Evolutionary conservation across 2,329 filamentous ascomycete species (phyloP).

Genomic region (Dichotomopilus funicola): DNA sequence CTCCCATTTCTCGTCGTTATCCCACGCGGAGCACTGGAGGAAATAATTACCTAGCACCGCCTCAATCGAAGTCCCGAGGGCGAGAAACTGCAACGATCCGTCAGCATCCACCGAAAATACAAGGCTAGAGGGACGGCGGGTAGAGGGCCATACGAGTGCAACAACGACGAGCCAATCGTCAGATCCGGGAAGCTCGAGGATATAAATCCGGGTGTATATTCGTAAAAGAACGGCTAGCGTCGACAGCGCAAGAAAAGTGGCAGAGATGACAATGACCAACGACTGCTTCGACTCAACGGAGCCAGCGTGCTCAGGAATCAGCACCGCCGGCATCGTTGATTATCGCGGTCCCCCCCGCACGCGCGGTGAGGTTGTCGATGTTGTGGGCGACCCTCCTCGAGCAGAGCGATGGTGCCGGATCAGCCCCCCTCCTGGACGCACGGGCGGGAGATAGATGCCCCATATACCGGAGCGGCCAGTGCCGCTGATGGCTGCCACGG

Average conservation of each 20-base stretch:
- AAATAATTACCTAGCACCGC: background rate
- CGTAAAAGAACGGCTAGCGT: constrained; percentile 24
- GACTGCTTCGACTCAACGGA: constrained; percentile 21
- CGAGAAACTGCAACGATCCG: background rate
- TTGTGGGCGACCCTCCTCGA: too few species aligned
- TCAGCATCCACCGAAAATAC: background rate
- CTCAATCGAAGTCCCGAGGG: background rate
- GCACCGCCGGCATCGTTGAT: too few species aligned
- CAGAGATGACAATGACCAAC: constrained; percentile 23
- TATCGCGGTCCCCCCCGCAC: too few species aligned
- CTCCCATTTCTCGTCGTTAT: too few species aligned
- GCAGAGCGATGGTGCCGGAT: too few species aligned
- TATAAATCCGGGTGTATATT: constrained; percentile 25
- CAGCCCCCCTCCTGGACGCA: too few species aligned
- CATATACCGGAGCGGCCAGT: too few species aligned
- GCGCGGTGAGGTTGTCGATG: too few species aligned
- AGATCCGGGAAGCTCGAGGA: constrained; percentile 23
- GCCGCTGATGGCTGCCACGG: too few species aligned
- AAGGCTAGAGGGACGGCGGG: background rate
- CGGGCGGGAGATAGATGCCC: too few species aligned
- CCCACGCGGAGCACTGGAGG: too few species aligned
- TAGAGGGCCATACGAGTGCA: constrained; percentile 19
- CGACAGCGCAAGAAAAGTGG: constrained; percentile 23
- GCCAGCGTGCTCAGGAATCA: too few species aligned
- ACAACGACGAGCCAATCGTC: constrained; percentile 27